These are phyloP conservation scores for Sporothrix brasiliensis DNA, from an alignment of 2,329 filamentous ascomycete genomes.

Conservation along the genomic window DNA sequence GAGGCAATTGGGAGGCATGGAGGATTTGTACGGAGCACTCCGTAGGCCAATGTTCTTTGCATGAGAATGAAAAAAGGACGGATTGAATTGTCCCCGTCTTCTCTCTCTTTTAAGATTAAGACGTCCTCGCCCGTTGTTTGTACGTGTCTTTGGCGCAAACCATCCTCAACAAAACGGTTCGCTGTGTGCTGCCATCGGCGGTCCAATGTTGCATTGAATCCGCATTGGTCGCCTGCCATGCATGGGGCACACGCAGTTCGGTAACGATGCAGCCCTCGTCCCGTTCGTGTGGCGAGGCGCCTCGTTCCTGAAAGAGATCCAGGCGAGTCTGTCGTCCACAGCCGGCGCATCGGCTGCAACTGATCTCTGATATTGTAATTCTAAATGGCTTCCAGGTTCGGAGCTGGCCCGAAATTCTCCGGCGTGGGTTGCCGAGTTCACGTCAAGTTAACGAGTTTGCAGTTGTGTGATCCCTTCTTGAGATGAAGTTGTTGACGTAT, in stretches of 20 bases:
- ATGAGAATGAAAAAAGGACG: too few species aligned
- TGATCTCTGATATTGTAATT: neutral
- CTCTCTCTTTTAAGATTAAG: too few species aligned
- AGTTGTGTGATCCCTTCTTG: neutral
- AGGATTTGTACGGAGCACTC: too few species aligned
- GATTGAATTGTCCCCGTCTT: too few species aligned
- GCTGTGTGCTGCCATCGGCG: neutral
- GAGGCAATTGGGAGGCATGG: too few species aligned
- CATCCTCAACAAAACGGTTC: too few species aligned
- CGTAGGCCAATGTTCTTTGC: too few species aligned
- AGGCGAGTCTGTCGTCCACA: neutral
- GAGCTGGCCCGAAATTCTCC: neutral
- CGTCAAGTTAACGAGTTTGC: neutral
- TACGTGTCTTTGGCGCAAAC: too few species aligned
- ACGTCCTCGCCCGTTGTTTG: too few species aligned
- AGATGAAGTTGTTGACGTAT: too few species aligned
- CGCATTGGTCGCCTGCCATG: neutral
- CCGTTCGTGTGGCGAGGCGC: neutral
- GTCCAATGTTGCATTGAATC: constrained; percentile 5
- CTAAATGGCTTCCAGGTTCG: neutral
- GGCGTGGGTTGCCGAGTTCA: neutral
- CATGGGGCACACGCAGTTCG: neutral
- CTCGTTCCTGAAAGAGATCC: neutral
- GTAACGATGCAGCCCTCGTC: neutral
- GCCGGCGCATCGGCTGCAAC: neutral